phyloP scores from a whole-genome alignment of 2,329 filamentous ascomycete species.

The Fusarium acutatum region DNA sequence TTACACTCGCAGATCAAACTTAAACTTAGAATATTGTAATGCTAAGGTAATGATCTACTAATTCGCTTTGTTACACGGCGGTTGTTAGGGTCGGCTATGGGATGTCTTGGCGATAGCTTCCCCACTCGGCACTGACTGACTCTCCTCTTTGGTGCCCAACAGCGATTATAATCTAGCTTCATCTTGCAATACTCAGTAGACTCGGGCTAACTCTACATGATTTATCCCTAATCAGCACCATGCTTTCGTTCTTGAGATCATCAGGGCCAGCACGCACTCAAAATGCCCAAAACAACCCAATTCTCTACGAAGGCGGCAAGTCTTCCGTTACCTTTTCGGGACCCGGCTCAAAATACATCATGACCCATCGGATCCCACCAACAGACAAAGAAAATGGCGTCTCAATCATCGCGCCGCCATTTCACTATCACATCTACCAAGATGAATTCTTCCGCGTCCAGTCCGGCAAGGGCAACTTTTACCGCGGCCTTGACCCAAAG shows the following conservation, averaged over 20 bases:
- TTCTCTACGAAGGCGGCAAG: not conserved
- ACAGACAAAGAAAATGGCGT: not conserved
- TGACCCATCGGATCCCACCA: slow-evolving; percentile 11
- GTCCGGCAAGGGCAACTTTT: not conserved
- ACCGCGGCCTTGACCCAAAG: not conserved
- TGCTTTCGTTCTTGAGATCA: not conserved
- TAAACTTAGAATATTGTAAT: not conserved
- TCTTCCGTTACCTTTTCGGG: not conserved
- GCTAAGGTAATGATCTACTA: not conserved
- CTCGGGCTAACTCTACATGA: not conserved
- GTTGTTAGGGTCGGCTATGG: not conserved
- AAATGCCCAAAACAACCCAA: not conserved
- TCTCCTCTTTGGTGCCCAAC: not conserved
- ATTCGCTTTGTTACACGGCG: not conserved
- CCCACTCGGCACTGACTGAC: not conserved
- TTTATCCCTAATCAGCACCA: not conserved
- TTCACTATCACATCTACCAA: slow-evolving; percentile 9
- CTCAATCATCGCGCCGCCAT: not conserved
- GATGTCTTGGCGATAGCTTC: not conserved
- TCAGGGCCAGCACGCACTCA: not conserved
- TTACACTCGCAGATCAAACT: not conserved
- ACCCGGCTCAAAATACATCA: slow-evolving; percentile 8
- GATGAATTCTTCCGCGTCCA: slow-evolving; percentile 1
- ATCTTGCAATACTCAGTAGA: not conserved
- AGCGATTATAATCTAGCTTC: not conserved